A percentile compares a stretch with the other conserved stretches of the same genome.
phyloP scores from a whole-genome alignment of 495 filamentous ascomycete species.

The Acidomyces sp. region DNA sequence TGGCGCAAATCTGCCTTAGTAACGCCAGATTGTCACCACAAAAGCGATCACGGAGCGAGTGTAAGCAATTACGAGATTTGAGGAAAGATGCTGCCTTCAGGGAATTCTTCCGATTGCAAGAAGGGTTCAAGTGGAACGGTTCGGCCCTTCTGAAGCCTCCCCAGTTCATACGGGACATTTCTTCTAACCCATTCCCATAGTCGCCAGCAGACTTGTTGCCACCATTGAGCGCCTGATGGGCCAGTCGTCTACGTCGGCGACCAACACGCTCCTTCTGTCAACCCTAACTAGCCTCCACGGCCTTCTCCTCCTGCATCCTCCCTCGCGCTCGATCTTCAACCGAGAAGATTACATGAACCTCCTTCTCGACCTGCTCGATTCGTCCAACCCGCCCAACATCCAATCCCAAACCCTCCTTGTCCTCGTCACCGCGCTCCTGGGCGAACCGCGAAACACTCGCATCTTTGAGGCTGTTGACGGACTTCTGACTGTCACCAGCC shows the following conservation, averaged over 20 bases:
- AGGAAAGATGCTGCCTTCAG: constrained; percentile 78
- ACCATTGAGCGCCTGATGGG: constrained; percentile 82
- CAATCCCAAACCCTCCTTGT: constrained; percentile 81
- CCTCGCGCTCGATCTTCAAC: constrained; percentile 73
- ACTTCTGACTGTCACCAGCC: constrained; percentile 77
- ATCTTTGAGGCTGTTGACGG: constrained; percentile 90
- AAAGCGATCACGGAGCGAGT: constrained; percentile 9
- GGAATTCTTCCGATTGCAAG: constrained; percentile 93
- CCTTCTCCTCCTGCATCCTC: constrained; percentile 80
- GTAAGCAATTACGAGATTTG: constrained; percentile 54
- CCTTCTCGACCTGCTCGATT: constrained; percentile 81
- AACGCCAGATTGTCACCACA: constrained; percentile 32
- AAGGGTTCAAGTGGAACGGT: constrained; percentile 96
- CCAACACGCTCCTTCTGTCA: constrained; percentile 78
- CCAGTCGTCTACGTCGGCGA: constrained; percentile 50
- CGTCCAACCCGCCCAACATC: constrained; percentile 70
- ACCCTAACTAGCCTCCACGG: constrained; percentile 86
- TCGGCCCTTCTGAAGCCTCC: constrained; percentile 9
- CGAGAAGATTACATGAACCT: constrained; percentile 93
- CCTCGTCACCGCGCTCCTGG: constrained; percentile 75
- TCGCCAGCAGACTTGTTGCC: constrained; percentile 49
- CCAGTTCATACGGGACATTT: background rate
- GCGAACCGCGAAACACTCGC: constrained; percentile 70
- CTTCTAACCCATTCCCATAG: constrained; percentile 4
- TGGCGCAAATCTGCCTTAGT: constrained; percentile 89